Evolutionary conservation across 73 alveolate species (phyloP).

Genomic region (Symbiodinium pilosum): DNA sequence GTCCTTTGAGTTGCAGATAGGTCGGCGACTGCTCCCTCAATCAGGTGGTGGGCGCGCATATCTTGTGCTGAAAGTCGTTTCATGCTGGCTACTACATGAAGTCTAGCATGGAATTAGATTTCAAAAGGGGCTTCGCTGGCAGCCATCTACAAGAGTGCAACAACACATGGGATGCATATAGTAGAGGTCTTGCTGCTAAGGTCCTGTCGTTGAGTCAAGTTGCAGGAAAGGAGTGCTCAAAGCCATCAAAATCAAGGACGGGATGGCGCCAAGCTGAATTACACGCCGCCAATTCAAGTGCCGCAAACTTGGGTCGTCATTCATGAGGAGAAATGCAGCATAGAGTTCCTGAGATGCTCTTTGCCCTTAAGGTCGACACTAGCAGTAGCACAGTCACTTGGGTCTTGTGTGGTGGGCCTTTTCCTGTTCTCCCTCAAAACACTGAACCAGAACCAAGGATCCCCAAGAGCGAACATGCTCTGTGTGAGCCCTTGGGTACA

Average conservation of each 20-base stretch:
- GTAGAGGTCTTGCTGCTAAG: too few species aligned
- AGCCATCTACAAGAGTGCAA: too few species aligned
- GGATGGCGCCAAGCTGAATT: conserved; percentile 66
- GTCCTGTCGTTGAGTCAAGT: background rate
- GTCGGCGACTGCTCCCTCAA: conserved; percentile 65
- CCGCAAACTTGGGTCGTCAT: conserved; percentile 52
- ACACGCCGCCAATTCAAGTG: conserved; percentile 65
- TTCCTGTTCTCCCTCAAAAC: background rate
- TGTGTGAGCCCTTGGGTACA: background rate
- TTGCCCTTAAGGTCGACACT: too few species aligned
- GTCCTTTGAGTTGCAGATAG: conserved; percentile 66
- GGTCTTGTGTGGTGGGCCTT: too few species aligned
- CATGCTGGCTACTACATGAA: too few species aligned
- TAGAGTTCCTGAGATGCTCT: conserved; percentile 25
- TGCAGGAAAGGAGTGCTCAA: background rate
- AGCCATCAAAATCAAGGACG: conserved; percentile 1
- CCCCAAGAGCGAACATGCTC: conserved; percentile 60
- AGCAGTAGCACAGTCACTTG: too few species aligned
- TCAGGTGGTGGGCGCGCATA: too few species aligned
- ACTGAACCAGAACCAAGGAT: background rate
- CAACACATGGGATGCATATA: too few species aligned
- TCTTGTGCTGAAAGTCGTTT: too few species aligned
- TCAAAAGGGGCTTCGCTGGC: too few species aligned
- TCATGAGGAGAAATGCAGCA: conserved; percentile 21
- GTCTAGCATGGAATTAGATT: too few species aligned